These are phyloP conservation scores for Rickenella mellea DNA, from an alignment of 768 basidiomycete genomes.

Conservation along the genomic window DNA sequence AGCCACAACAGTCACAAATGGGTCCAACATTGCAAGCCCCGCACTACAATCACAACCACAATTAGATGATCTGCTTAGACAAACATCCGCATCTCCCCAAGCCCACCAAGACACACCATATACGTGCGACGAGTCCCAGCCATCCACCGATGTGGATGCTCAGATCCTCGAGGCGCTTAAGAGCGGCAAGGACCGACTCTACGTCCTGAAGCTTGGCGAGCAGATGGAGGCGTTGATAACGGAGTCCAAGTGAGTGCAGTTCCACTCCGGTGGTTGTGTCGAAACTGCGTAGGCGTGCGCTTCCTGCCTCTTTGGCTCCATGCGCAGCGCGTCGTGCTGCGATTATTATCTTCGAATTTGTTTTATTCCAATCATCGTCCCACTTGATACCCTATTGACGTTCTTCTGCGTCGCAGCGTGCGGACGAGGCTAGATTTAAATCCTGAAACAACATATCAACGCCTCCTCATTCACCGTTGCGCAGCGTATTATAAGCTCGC, in stretches of 20 bases:
- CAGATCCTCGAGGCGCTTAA: slow-evolving; percentile 80
- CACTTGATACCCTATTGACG: background rate
- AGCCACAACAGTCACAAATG: too few species aligned
- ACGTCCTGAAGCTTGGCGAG: slow-evolving; percentile 84
- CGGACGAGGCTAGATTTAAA: slow-evolving; percentile 54
- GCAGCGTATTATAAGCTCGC: slow-evolving; percentile 70
- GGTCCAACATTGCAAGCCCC: too few species aligned
- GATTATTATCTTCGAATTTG: background rate
- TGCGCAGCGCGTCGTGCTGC: background rate
- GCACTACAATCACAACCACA: too few species aligned
- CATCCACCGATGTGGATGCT: slow-evolving; percentile 49
- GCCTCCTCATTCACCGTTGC: slow-evolving; percentile 79
- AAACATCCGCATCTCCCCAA: too few species aligned
- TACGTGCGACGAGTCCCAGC: background rate
- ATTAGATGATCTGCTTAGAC: too few species aligned
- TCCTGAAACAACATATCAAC: slow-evolving; percentile 73
- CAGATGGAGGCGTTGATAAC: slow-evolving; percentile 71
- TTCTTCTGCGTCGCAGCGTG: slow-evolving; percentile 2
- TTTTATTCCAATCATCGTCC: background rate
- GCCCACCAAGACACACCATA: too few species aligned
- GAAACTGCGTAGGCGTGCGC: background rate
- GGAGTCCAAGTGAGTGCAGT: slow-evolving; percentile 53
- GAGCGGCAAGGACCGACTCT: slow-evolving; percentile 83
- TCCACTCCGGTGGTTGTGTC: background rate
- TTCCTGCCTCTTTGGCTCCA: background rate